A percentile compares a stretch with the other conserved stretches of the same genome.
These are phyloP conservation scores for Amanita fuliginea DNA, from an alignment of 768 basidiomycete genomes.

Conservation along the genomic window DNA sequence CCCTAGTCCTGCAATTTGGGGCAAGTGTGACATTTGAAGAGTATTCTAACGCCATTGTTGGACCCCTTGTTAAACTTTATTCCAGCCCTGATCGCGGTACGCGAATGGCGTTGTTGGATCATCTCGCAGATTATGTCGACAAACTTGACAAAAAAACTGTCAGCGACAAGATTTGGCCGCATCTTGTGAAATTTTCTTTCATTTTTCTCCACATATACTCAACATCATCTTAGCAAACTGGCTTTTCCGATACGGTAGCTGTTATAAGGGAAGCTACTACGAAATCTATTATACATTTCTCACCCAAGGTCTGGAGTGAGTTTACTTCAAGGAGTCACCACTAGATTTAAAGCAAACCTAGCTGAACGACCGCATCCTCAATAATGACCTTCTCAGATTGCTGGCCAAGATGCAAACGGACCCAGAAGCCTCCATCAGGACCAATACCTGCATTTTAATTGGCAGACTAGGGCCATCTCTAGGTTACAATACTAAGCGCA, in stretches of 20 bases:
- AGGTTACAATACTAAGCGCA: slow-evolving; percentile 82
- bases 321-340: not conserved
- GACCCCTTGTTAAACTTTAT: slow-evolving; percentile 76
- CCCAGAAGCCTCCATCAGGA: slow-evolving; percentile 88
- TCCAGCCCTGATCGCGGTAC: slow-evolving; percentile 88
- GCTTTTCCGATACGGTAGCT: slow-evolving; percentile 90
- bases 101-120: slow-evolving; percentile 88
- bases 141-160: slow-evolving; percentile 81
- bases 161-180: slow-evolving; percentile 84
- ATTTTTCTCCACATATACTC: slow-evolving; percentile 1
- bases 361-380: slow-evolving; percentile 86
- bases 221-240: slow-evolving; percentile 63
- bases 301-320: slow-evolving; percentile 58
- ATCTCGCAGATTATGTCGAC: slow-evolving; percentile 73
- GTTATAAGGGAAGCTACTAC: slow-evolving; percentile 92
- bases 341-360: slow-evolving; percentile 26
- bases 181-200: slow-evolving; percentile 48
- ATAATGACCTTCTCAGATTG: slow-evolving; percentile 90
- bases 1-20: slow-evolving; percentile 76
- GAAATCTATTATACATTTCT: slow-evolving; percentile 73
- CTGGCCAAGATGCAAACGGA: slow-evolving; percentile 92
- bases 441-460: slow-evolving; percentile 94
- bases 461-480: slow-evolving; percentile 82
- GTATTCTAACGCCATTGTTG: slow-evolving; percentile 56
- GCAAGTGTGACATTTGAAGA: slow-evolving; percentile 59